phyloP scores from a whole-genome alignment of 257 asterid genomes.

The Cordia subcordata region DNA sequence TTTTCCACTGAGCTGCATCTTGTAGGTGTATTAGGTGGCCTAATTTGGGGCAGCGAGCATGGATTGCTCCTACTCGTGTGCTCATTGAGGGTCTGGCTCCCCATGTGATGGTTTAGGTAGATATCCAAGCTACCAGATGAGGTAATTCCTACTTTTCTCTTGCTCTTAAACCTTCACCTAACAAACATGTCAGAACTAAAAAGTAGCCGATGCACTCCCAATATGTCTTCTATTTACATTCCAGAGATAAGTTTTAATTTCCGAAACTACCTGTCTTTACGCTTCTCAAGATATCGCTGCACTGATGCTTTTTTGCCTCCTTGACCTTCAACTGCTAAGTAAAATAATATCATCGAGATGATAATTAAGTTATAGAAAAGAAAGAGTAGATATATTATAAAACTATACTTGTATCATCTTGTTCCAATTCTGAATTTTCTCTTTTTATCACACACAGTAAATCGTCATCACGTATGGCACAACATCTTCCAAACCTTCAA shows the following conservation, averaged over 20 bases:
- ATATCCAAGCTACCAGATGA: slow-evolving; percentile 50
- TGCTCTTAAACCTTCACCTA: slow-evolving; percentile 96
- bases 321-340: slow-evolving; percentile 58
- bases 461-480: no score
- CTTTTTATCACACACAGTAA: no score
- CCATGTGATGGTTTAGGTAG: slow-evolving; percentile 45
- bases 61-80: slow-evolving; percentile 35
- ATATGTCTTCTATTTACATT: slow-evolving; percentile 5
- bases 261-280: slow-evolving; percentile 80
- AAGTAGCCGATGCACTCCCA: slow-evolving; percentile 9
- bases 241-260: slow-evolving; percentile 10
- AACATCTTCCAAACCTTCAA: no score
- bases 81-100: slow-evolving; percentile 28
- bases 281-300: slow-evolving; percentile 88
- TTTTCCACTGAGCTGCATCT: slow-evolving; percentile 53
- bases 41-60: slow-evolving; percentile 41
- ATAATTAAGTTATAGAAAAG: background rate
- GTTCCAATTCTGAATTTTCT: no score
- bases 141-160: slow-evolving; percentile 60
- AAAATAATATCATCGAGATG: slow-evolving; percentile 7
- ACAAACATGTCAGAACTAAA: slow-evolving; percentile 55
- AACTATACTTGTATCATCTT: no score
- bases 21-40: slow-evolving; percentile 42
- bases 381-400: background rate
- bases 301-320: slow-evolving; percentile 79